phyloP scores from a whole-genome alignment of 2,329 filamentous ascomycete genomes.

The Aspergillus versicolor region DNA sequence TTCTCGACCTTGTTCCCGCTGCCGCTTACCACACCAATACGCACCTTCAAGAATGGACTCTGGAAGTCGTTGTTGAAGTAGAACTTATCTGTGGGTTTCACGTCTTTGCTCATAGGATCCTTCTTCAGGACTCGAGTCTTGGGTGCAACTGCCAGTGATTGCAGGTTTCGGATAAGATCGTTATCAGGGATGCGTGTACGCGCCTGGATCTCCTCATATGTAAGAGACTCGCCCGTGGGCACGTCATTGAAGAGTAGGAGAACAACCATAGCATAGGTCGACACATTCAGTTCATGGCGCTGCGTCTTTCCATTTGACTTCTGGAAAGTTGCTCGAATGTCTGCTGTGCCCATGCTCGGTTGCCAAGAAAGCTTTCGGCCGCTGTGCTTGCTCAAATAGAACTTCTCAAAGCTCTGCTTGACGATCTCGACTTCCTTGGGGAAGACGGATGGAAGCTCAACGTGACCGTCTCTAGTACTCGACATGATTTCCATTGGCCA shows the following conservation, averaged over 20 bases:
- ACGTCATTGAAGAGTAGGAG: conserved; percentile 86
- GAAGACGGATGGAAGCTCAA: conserved; percentile 61
- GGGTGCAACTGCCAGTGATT: conserved; percentile 76
- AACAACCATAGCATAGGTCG: conserved; percentile 89
- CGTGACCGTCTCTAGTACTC: conserved; percentile 50
- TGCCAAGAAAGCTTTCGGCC: conserved; percentile 88
- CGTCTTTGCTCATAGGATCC: conserved; percentile 73
- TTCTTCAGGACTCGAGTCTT: conserved; percentile 82
- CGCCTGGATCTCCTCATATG: conserved; percentile 76
- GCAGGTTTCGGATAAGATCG: conserved; percentile 75
- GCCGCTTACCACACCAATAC: conserved; percentile 76
- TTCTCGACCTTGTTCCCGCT: conserved; percentile 83
- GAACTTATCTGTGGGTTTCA: conserved; percentile 76
- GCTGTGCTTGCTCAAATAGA: conserved; percentile 82
- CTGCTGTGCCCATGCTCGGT: conserved; percentile 74
- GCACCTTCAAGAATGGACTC: conserved; percentile 82
- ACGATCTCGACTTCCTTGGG: conserved; percentile 71
- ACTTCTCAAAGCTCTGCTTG: conserved; percentile 82
- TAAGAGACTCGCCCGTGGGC: conserved; percentile 49
- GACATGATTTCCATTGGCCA: conserved; percentile 93
- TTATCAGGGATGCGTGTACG: conserved; percentile 73
- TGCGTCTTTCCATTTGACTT: conserved; percentile 68
- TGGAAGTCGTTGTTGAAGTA: conserved; percentile 78
- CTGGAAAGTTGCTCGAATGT: conserved; percentile 78
- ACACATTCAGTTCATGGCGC: conserved; percentile 86